Percentiles rank a stretch among this genome's conserved stretches.
Conservation (phyloP, 2,329 filamentous ascomycete genomes). For the Venturia effusa region DNA sequence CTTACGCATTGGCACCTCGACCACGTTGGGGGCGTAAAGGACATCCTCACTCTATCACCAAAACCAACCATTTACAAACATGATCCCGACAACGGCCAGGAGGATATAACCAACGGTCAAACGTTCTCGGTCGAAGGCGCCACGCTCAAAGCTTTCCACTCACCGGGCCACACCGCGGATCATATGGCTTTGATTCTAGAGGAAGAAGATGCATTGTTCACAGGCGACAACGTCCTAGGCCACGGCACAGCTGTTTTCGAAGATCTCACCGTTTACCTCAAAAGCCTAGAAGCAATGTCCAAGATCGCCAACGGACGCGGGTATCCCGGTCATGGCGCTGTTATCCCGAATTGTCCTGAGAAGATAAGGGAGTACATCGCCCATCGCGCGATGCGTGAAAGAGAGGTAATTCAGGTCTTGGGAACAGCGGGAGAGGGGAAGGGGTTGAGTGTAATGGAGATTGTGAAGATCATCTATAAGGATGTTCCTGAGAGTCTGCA, state of each 20-base stretch:
- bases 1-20: conserved; percentile 92
- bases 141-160: conserved; percentile 55
- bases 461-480: conserved; percentile 81
- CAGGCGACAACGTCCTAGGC: conserved; percentile 33
- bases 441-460: conserved; percentile 60
- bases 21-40: conserved; percentile 64
- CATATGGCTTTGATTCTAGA: conserved; percentile 70
- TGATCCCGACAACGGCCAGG: conserved; percentile 30
- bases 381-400: conserved; percentile 69
- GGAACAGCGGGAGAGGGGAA: conserved; percentile 13
- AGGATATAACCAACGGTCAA: conserved; percentile 46
- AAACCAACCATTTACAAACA: conserved; percentile 56
- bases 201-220: conserved; percentile 28
- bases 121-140: conserved; percentile 48
- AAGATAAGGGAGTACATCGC: conserved; percentile 74
- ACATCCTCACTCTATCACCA: conserved; percentile 56
- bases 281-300: conserved; percentile 59
- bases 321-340: conserved; percentile 80
- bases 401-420: conserved; percentile 27
- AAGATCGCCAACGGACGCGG: conserved; percentile 54
- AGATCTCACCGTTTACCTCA: conserved; percentile 29
- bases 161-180: conserved; percentile 69
- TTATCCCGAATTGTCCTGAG: conserved; percentile 59
- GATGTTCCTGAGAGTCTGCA: conserved; percentile 68
- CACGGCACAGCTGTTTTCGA: conserved; percentile 31